Percentiles rank a stretch among this genome's conserved stretches.
Conservation (phyloP, 768 basidiomycete genomes). For the Hirschioporus abietinus region DNA sequence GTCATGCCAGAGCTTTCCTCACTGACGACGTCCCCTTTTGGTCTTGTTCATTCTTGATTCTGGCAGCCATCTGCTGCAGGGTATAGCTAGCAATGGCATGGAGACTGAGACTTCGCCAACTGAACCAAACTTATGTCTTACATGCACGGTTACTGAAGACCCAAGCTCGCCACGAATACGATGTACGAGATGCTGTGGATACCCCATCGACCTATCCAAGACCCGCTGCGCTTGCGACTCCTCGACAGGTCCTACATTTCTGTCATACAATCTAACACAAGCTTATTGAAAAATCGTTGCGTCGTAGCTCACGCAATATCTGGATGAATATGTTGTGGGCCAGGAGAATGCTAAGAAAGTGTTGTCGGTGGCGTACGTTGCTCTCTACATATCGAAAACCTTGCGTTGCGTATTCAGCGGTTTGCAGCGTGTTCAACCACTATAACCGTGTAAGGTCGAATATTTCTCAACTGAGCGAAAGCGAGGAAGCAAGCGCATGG, state of each 20-base stretch:
- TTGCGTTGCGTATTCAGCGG: background rate
- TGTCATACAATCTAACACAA: background rate
- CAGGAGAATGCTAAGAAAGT: conserved; percentile 93
- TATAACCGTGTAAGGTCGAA: conserved; percentile 85
- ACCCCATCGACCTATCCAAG: conserved; percentile 26
- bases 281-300: background rate
- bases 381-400: background rate
- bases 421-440: conserved; percentile 83
- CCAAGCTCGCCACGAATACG: conserved; percentile 48
- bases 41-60: background rate
- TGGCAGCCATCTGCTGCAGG: background rate
- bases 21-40: background rate
- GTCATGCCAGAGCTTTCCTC: background rate
- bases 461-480: conserved; percentile 42
- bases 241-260: conserved; percentile 36
- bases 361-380: conserved; percentile 84
- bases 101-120: background rate
- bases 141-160: conserved; percentile 43
- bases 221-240: conserved; percentile 54
- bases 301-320: conserved; percentile 70
- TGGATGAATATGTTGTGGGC: conserved; percentile 86
- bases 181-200: conserved; percentile 25
- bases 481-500: conserved; percentile 25
- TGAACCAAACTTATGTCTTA: conserved; percentile 16
- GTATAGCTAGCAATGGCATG: background rate